Evolutionary conservation across 352 stramenopile genomes (phyloP), one percentile per base, ranked within the genome.

Genomic region (Globisporangium spinosum): DNA sequence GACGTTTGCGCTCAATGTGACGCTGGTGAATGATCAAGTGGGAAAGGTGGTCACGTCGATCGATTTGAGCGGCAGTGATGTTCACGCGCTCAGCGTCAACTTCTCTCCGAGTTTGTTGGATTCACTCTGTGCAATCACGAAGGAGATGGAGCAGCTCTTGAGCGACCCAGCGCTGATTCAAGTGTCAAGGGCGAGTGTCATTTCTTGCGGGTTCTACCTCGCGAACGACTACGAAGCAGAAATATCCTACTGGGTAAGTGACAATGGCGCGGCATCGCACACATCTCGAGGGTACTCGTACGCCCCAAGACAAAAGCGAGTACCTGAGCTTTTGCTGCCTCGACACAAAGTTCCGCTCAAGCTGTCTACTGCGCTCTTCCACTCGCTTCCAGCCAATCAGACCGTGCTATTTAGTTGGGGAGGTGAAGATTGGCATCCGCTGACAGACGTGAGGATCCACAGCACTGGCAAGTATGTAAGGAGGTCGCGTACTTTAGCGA

Each of bases 171-270:
- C 38, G 2, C 10, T 61, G 0, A 75, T 83, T 8, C 77, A 75
- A 15, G 70, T 82, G 5, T 80, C 82, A 8, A 83, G 69, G 58
- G 82, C 80, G 2, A 92, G 79, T 34, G 73, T 92, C 25, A 91
- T 93, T 62, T 91, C 85, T 1, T 95, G 84, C 3, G 87, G 89
- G 0, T 93, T 92, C 63, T 92, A 91, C 43, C 69, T 95, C 32
- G 80, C 79, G 1, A 95, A 95, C 43, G 85, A 95, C 58, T 83
- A 76, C 1, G 85, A 82, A 0, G 72, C 68, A 0, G 71, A 69
- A 15, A 83, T 95, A 35, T 83, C 77, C 0, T 92, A 89, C 67
- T 91, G 80, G 80, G 75, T 90, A 15, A 83, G 74, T 10, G 78
- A 90, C 54, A 70, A 79, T 38, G 78, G 72, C 29, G 68, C 74